These are phyloP conservation scores for Arthroderma sp. DNA, from an alignment of 2,329 filamentous ascomycete genomes.

Conservation along the genomic window DNA sequence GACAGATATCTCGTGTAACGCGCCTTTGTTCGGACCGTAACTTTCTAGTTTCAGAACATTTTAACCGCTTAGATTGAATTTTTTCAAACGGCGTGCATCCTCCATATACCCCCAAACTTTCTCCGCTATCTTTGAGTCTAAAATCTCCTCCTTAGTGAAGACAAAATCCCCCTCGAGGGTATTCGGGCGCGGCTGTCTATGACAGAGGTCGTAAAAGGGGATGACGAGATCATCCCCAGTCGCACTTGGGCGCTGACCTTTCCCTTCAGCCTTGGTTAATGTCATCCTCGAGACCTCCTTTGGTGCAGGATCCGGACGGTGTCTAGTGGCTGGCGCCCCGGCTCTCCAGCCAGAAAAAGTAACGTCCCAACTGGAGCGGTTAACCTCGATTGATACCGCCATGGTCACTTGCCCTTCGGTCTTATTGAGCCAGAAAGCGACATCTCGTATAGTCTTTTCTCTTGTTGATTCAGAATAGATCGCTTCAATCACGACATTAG, in stretches of 20 bases:
- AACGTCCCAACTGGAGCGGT: background rate
- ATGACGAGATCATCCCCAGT: background rate
- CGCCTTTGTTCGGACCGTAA: too few relatives aligned
- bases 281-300: too few relatives aligned
- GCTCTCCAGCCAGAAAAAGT: too few relatives aligned
- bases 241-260: background rate
- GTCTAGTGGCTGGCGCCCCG: too few relatives aligned
- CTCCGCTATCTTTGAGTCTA: background rate
- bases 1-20: too few relatives aligned
- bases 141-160: background rate
- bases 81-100: too few relatives aligned
- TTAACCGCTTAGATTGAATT: too few relatives aligned
- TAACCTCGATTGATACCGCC: conserved; percentile 6
- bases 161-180: conserved; percentile 3
- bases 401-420: background rate
- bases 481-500: conserved; percentile 4
- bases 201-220: conserved; percentile 1
- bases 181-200: background rate
- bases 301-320: too few relatives aligned
- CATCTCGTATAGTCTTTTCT: conserved; percentile 1
- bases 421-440: conserved; percentile 4
- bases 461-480: conserved; percentile 2
- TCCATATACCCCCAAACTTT: too few relatives aligned
- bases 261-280: too few relatives aligned
- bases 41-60: too few relatives aligned